A percentile compares a stretch with the other conserved stretches of the same genome.
These are phyloP conservation scores for Blastomyces parvus DNA, from an alignment of 2,329 filamentous ascomycete species.

Conservation along the genomic window DNA sequence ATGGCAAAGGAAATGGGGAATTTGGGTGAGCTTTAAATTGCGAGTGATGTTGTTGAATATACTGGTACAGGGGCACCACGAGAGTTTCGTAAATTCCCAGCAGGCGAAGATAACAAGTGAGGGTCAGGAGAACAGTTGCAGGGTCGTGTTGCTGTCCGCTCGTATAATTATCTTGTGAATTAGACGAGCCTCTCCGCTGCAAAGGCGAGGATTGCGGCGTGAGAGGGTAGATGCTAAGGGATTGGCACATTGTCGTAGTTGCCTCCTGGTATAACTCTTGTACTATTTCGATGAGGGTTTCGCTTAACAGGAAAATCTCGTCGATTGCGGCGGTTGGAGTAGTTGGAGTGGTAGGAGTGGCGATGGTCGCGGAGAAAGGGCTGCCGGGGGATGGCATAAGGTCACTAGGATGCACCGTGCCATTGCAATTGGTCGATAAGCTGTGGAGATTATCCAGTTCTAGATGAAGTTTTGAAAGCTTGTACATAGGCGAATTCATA, in stretches of 20 bases:
- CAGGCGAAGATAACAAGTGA: not conserved
- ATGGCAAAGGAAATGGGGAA: not conserved
- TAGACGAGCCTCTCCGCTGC: not conserved
- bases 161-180: not conserved
- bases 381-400: no score
- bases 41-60: not conserved
- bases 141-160: not conserved
- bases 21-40: not conserved
- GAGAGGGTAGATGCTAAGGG: not conserved
- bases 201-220: not conserved
- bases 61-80: constrained; percentile 1
- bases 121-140: not conserved
- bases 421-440: no score
- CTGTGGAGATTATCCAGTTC: not conserved
- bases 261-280: not conserved
- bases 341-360: not conserved
- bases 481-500: no score
- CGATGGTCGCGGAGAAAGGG: no score
- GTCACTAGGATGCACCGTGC: no score
- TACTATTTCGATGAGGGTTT: not conserved
- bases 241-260: not conserved
- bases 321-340: not conserved
- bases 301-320: not conserved
- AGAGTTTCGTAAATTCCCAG: not conserved
- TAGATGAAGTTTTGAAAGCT: not conserved